phyloP scores from a whole-genome alignment of 768 basidiomycete species.

The Chlorophyllum brunneum region DNA sequence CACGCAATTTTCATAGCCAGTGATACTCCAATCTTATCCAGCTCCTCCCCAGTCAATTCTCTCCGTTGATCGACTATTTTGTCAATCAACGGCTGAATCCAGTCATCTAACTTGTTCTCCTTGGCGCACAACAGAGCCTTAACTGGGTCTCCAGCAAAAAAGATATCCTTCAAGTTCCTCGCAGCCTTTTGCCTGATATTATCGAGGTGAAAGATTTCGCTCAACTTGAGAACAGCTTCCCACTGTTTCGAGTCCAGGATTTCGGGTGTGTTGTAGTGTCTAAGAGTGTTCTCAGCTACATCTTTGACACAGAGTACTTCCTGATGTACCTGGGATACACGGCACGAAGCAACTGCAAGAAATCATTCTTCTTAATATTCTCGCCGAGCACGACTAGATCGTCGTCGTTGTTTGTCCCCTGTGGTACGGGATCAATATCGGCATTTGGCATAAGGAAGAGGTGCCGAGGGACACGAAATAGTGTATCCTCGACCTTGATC shows the following conservation, averaged over 20 bases:
- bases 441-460: constrained; percentile 9
- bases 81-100: constrained; percentile 2
- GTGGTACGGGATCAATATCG: constrained; percentile 5
- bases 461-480: constrained; percentile 10
- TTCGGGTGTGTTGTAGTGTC: constrained; percentile 6
- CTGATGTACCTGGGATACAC: constrained; percentile 7
- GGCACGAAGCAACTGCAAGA: constrained; percentile 4
- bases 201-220: background rate
- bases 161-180: constrained; percentile 3
- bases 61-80: constrained; percentile 1
- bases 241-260: background rate
- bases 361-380: constrained; percentile 9
- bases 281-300: background rate
- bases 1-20: constrained; percentile 7
- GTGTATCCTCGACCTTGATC: constrained; percentile 7
- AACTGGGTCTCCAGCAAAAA: constrained; percentile 8
- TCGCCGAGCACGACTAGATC: constrained; percentile 5
- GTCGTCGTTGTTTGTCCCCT: constrained; percentile 5
- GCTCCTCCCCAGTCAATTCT: background rate
- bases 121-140: constrained; percentile 4
- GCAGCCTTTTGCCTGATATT: constrained; percentile 2
- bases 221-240: constrained; percentile 5
- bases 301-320: background rate
- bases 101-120: constrained; percentile 4
- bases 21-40: background rate